Percentiles rank a stretch among this genome's conserved stretches.
phyloP scores from a whole-genome alignment of 2,329 filamentous ascomycete genomes.

The Colletotrichum cordylinicola region DNA sequence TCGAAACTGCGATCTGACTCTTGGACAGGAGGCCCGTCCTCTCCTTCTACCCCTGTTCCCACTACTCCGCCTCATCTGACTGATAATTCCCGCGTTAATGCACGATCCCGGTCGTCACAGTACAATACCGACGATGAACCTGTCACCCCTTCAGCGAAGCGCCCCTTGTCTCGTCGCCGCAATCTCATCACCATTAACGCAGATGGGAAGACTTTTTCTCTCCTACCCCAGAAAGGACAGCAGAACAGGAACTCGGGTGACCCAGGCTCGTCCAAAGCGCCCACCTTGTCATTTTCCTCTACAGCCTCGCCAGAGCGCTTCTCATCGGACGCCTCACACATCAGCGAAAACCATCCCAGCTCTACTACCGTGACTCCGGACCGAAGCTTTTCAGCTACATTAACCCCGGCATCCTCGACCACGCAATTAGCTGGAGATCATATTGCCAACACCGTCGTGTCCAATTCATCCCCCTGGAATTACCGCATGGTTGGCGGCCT shows the following conservation, averaged over 20 bases:
- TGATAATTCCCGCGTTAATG: slow-evolving; percentile 44
- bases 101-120: slow-evolving; percentile 30
- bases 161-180: slow-evolving; percentile 43
- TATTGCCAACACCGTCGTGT: slow-evolving; percentile 22
- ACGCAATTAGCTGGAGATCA: slow-evolving; percentile 40
- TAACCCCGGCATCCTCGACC: slow-evolving; percentile 37
- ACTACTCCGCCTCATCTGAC: slow-evolving; percentile 42
- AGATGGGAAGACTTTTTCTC: slow-evolving; percentile 62
- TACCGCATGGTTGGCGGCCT: slow-evolving; percentile 61
- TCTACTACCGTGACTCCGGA: slow-evolving; percentile 54
- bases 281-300: slow-evolving; percentile 49
- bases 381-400: slow-evolving; percentile 41
- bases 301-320: slow-evolving; percentile 55
- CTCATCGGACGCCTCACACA: slow-evolving; percentile 46
- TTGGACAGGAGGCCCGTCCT: slow-evolving; percentile 33
- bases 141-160: slow-evolving; percentile 28
- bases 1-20: slow-evolving; percentile 43
- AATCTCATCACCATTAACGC: slow-evolving; percentile 57
- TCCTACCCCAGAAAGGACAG: slow-evolving; percentile 39
- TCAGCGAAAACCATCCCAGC: slow-evolving; percentile 53
- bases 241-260: neutral
- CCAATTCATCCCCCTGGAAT: slow-evolving; percentile 52
- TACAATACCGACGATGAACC: slow-evolving; percentile 20
- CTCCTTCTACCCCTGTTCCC: slow-evolving; percentile 41
- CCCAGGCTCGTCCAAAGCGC: slow-evolving; percentile 40